A percentile compares a stretch with the other conserved stretches of the same genome.
These are phyloP conservation scores for Mortierella hygrophila DNA, from an alignment of 192 early-diverging fungal species.

Conservation along the genomic window DNA sequence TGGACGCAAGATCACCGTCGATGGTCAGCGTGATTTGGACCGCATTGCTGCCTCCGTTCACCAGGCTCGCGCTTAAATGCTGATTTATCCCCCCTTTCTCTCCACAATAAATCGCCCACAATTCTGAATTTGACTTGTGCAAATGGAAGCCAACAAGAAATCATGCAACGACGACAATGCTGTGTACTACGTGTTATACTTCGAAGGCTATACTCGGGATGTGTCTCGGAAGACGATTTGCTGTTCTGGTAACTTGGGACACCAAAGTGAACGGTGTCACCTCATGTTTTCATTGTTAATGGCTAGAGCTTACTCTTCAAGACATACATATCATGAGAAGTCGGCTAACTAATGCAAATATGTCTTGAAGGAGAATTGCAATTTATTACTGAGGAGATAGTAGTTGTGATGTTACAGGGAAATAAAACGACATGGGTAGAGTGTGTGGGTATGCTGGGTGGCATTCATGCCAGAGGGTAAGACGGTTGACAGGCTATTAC, in stretches of 20 bases:
- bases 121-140: constrained; percentile 35
- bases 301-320: no score
- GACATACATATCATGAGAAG: no score
- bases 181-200: background rate
- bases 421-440: no score
- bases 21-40: constrained; percentile 99
- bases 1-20: constrained; percentile 94
- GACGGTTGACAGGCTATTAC: no score
- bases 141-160: constrained; percentile 3
- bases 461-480: no score
- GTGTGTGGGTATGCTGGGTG: no score
- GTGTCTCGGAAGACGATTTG: background rate
- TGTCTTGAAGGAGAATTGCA: no score
- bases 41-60: constrained; percentile 82
- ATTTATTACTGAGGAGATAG: no score
- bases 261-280: no score
- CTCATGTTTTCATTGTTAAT: no score
- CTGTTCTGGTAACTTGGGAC: background rate
- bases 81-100: constrained; percentile 25
- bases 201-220: background rate
- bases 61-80: constrained; percentile 52
- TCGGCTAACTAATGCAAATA: no score
- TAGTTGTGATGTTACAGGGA: no score
- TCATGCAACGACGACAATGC: background rate
- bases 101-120: constrained; percentile 34